Conservation (phyloP, 768 basidiomycete genomes). For the Pleurotus citrinopileatus region DNA sequence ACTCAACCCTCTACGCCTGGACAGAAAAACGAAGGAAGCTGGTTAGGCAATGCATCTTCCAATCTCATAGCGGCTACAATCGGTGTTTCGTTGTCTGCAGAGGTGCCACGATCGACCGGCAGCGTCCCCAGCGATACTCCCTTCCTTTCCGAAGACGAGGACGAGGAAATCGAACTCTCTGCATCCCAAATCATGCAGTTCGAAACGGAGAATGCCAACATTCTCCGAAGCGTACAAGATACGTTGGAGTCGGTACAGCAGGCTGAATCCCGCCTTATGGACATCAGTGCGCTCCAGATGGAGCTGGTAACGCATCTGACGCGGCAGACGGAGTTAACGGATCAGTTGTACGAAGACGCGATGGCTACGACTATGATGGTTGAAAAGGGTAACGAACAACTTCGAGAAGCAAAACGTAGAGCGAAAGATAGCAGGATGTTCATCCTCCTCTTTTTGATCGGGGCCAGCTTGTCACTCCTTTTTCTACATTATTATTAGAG, state of each 20-base stretch:
- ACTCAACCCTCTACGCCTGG: constrained; percentile 24
- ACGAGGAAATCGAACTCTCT: constrained; percentile 80
- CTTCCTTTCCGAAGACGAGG: constrained; percentile 56
- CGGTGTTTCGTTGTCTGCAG: constrained; percentile 38
- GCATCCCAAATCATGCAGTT: constrained; percentile 90
- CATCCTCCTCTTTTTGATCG: constrained; percentile 87
- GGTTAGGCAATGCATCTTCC: constrained; percentile 60
- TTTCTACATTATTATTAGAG: constrained; percentile 89
- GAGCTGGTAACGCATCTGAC: constrained; percentile 87
- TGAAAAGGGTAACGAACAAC: constrained; percentile 86
- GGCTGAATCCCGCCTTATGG: constrained; percentile 88
- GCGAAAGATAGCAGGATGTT: constrained; percentile 87
- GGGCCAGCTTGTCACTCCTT: constrained; percentile 85
- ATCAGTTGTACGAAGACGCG: constrained; percentile 93
- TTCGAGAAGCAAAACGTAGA: constrained; percentile 85
- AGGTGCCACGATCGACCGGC: constrained; percentile 21
- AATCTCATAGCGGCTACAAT: constrained; percentile 60
- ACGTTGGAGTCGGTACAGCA: constrained; percentile 87
- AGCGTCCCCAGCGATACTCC: constrained; percentile 21
- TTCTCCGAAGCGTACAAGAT: constrained; percentile 81
- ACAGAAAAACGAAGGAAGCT: constrained; percentile 36
- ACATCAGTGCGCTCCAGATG: constrained; percentile 91
- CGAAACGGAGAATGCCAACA: constrained; percentile 86
- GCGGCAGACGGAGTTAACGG: constrained; percentile 87
- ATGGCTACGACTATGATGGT: constrained; percentile 83